Evolutionary conservation across 208 protist species (phyloP), one percentile per base, ranked within the genome.

Genomic region (Trypanosoma boissoni): DNA sequence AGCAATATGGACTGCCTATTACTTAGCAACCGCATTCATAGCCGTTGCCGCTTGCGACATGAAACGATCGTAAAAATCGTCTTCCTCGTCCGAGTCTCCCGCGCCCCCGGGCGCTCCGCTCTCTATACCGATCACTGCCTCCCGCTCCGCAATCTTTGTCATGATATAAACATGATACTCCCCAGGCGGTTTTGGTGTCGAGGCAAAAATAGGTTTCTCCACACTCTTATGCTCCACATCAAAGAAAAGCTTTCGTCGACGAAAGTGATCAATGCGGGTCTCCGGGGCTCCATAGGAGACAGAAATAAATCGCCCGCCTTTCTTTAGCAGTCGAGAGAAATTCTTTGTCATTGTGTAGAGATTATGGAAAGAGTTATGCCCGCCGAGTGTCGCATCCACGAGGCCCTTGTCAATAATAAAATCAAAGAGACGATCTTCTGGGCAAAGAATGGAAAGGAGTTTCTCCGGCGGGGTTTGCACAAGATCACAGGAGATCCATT

Each of bases 81-180:
- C 90, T 12, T 96, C 86, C n/a, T 96, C 85, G 34, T 88, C 78
- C 16, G 76, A 78, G 64, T 91, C 82, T 8, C 65, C 72, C n/a
- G 34, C 58, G 0, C 23, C 3, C 21, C 74, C 77, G 29, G 68
- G 73, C 5, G 57, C 72, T 31, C 54, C 78, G 26, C 48, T 78
- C 21, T 51, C 82, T n/a, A 50, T 74, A 14, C 55, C 74, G 2
- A 16, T 53, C 3, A 50, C 52, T 9, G 52, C 55, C 42, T 76
- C 75, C 57, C 76, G 79, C 7, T 73, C 76, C 1, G 60, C 83
- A 0, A 83, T 53, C 59, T 92, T 93, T 32, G 80, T 76, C 90
- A 96, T 96, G 51, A 95, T 84, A 59, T 96, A 96, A 10, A 96
- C 72, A 72, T 96, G 89, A 64, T 93, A 96, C 66, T 94, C 77